Evolutionary conservation across 148 eudicot species (phyloP).

Genomic region (Polygonum maritimum): DNA sequence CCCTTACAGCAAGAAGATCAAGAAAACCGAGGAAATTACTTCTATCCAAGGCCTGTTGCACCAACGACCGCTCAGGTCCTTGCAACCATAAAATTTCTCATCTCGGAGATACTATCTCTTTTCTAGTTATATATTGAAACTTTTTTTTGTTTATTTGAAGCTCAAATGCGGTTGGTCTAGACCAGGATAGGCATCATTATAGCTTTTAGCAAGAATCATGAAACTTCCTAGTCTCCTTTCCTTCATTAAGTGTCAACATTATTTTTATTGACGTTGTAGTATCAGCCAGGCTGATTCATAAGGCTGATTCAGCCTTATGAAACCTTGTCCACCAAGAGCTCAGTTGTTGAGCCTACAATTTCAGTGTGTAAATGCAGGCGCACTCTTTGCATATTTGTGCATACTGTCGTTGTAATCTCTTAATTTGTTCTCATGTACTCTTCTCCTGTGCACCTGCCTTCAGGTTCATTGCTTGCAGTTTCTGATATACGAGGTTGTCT

Average conservation of each 20-base stretch:
- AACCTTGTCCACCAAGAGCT: not conserved
- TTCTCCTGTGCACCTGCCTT: not conserved
- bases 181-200: not conserved
- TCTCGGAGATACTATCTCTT: not conserved
- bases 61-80: constrained; percentile 95
- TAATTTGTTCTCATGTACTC: not conserved
- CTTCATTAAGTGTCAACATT: not conserved
- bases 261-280: not conserved
- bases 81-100: not conserved
- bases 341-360: not conserved
- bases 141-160: not conserved
- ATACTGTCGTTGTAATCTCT: not conserved
- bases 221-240: not conserved
- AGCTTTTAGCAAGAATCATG: not conserved
- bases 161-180: not conserved
- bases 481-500: constrained; percentile 91
- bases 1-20: constrained; percentile 68
- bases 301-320: no score
- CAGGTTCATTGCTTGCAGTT: constrained; percentile 99
- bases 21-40: constrained; percentile 67
- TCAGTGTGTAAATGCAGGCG: not conserved
- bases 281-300: no score
- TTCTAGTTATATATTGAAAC: not conserved
- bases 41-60: constrained; percentile 96
- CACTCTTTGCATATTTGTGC: not conserved